These are phyloP conservation scores for Podospora appendiculata DNA, from an alignment of 495 filamentous ascomycete genomes.

Conservation along the genomic window DNA sequence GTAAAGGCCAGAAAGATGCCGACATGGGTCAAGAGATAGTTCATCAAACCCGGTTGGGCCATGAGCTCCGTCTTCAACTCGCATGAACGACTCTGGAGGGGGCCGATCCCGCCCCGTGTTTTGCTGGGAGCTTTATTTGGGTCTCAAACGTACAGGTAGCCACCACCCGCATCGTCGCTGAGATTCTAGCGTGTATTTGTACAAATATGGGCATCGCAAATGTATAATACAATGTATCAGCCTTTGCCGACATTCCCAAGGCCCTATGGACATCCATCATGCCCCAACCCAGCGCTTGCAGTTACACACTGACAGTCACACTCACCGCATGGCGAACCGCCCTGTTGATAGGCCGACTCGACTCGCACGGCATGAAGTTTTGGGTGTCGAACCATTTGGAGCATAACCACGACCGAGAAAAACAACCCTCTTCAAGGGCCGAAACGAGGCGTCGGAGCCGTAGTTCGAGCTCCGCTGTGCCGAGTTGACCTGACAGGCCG, in stretches of 20 bases:
- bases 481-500: background rate
- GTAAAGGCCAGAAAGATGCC: slow-evolving; percentile 97
- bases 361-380: too few species aligned
- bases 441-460: background rate
- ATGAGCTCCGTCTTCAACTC: slow-evolving; percentile 1
- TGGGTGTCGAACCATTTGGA: too few species aligned
- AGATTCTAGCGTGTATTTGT: background rate
- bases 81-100: slow-evolving; percentile 13
- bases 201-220: background rate
- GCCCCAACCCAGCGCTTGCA: too few species aligned
- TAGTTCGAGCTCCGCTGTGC: background rate
- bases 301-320: too few species aligned
- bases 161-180: slow-evolving; percentile 1
- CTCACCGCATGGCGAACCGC: too few species aligned
- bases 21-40: slow-evolving; percentile 88
- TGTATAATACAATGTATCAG: slow-evolving; percentile 16
- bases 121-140: slow-evolving; percentile 10
- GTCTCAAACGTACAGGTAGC: slow-evolving; percentile 8
- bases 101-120: slow-evolving; percentile 2
- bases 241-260: background rate
- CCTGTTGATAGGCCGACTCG: too few species aligned
- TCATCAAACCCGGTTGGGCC: slow-evolving; percentile 1
- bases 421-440: background rate
- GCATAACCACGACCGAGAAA: too few species aligned
- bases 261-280: too few species aligned